Conservation (phyloP, 2,329 filamentous ascomycete genomes). For the Fusarium sororula region DNA sequence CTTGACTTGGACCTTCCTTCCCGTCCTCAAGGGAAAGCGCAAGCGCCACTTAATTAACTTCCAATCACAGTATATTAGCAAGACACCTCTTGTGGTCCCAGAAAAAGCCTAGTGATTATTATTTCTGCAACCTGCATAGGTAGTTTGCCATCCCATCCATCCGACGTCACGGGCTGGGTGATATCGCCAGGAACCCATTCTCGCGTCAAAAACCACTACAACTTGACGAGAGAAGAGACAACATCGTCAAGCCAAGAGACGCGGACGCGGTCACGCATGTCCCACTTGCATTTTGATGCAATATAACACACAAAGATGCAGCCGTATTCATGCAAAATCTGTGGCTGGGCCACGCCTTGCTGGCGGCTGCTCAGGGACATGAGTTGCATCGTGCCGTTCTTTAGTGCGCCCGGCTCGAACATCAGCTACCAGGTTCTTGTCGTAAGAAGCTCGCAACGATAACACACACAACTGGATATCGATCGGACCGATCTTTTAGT, state of each 20-base stretch:
- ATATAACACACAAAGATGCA: not conserved
- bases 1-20: not conserved
- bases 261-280: slow-evolving; percentile 6
- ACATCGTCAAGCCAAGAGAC: slow-evolving; percentile 9
- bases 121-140: slow-evolving; percentile 12
- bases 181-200: slow-evolving; percentile 22
- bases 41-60: slow-evolving; percentile 15
- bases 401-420: slow-evolving; percentile 16
- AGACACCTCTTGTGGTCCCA: slow-evolving; percentile 2
- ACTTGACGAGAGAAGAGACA: slow-evolving; percentile 26
- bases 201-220: not conserved
- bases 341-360: not conserved
- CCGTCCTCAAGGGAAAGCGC: not conserved
- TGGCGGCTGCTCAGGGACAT: slow-evolving; percentile 8
- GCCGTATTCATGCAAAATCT: slow-evolving; percentile 7
- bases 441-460: slow-evolving; percentile 6
- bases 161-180: slow-evolving; percentile 12
- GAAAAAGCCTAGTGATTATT: slow-evolving; percentile 16
- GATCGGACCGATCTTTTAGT: slow-evolving; percentile 35
- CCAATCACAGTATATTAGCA: slow-evolving; percentile 16
- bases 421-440: slow-evolving; percentile 4
- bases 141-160: slow-evolving; percentile 9
- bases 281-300: slow-evolving; percentile 10
- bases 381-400: slow-evolving; percentile 19
- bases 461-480: slow-evolving; percentile 18